Evolutionary conservation across 805 yeast species (phyloP).

Genomic region (Wickerhamiella brachini): DNA sequence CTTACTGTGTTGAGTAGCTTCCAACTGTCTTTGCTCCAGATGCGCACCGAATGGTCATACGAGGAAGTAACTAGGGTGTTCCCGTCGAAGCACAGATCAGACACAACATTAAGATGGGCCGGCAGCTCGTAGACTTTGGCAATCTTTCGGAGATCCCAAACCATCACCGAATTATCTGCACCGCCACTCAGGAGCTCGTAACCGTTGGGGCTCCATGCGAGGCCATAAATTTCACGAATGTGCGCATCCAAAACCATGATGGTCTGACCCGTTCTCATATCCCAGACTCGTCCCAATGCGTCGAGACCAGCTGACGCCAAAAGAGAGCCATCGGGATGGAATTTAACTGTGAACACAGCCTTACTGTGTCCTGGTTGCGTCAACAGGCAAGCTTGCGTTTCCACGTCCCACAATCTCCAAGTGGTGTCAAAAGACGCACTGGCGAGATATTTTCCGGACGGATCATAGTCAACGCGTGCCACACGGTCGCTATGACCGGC

Average conservation of each 20-base stretch:
- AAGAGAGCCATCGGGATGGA: conserved; percentile 57
- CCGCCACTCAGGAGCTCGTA: conserved; percentile 67
- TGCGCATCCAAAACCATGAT: conserved; percentile 54
- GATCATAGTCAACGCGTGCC: conserved; percentile 50
- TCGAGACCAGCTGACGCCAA: conserved; percentile 71
- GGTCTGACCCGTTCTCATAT: conserved; percentile 59
- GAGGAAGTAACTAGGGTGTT: conserved; percentile 32
- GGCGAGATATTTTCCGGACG: conserved; percentile 40
- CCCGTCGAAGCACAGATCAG: conserved; percentile 44
- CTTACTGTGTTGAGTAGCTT: conserved; percentile 35
- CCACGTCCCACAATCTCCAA: conserved; percentile 77
- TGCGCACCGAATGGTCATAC: conserved; percentile 49
- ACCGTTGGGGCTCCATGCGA: conserved; percentile 70
- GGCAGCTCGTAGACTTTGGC: conserved; percentile 38
- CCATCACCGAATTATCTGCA: conserved; percentile 62
- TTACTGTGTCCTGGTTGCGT: conserved; percentile 79
- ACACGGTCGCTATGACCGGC: conserved; percentile 46
- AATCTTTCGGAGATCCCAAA: conserved; percentile 71
- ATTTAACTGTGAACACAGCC: conserved; percentile 48
- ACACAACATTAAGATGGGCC: conserved; percentile 61
- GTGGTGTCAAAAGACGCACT: conserved; percentile 74
- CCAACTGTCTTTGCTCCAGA: conserved; percentile 67
- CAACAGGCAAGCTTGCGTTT: conserved; percentile 34
- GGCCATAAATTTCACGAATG: conserved; percentile 51
- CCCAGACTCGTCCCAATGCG: conserved; percentile 68